Conservation (phyloP, 371 early-diverging fungal genomes). For the Blastocladiella emersonii region DNA sequence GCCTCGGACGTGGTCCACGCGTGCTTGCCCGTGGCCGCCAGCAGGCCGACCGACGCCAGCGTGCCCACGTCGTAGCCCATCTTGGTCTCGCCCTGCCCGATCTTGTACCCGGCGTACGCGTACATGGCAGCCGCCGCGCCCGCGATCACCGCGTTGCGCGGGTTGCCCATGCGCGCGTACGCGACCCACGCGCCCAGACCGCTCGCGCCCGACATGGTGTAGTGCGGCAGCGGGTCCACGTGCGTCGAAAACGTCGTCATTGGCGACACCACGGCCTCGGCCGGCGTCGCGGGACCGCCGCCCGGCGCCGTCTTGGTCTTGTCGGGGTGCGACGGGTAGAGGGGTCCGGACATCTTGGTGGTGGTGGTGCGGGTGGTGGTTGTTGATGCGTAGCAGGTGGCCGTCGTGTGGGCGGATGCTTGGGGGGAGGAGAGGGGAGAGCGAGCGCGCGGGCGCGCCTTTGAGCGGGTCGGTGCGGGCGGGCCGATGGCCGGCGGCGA, state of each 20-base stretch:
- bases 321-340: no score
- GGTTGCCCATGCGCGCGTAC: background rate
- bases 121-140: background rate
- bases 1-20: background rate
- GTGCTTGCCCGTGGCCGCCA: background rate
- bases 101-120: background rate
- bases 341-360: no score
- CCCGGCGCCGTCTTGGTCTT: no score
- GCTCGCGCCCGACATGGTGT: background rate
- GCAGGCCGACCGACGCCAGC: background rate
- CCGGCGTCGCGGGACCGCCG: no score
- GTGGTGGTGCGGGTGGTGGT: no score
- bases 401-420: no score
- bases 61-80: background rate
- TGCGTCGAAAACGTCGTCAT: background rate
- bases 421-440: no score
- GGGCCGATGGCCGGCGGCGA: no score
- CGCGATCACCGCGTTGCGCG: background rate
- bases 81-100: background rate
- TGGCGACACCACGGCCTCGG: background rate
- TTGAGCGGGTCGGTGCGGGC: no score
- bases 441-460: no score
- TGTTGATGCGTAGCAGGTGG: no score
- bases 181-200: background rate
- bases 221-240: background rate